Percentiles rank a stretch among this genome's conserved stretches.
phyloP scores from a whole-genome alignment of 148 eudicot genomes.

The Rhododendron vialii region DNA sequence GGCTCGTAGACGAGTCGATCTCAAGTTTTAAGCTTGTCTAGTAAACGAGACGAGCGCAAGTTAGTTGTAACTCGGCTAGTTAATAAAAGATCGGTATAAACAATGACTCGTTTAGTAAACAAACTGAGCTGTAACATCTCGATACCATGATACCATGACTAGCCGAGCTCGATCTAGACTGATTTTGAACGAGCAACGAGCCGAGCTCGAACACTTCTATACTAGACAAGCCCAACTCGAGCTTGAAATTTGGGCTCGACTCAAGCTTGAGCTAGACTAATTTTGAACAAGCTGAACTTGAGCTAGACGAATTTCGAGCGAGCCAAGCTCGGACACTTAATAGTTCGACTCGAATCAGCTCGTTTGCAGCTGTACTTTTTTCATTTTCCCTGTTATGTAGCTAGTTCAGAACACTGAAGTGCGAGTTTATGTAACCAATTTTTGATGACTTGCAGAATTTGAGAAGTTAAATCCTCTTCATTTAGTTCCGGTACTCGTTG shows the following conservation, averaged over 20 bases:
- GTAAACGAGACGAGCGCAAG: neutral
- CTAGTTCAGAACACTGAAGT: neutral
- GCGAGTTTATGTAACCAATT: neutral
- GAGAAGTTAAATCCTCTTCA: slow-evolving; percentile 56
- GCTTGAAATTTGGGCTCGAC: neutral
- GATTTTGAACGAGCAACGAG: neutral
- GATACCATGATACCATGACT: neutral
- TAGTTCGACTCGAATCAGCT: neutral
- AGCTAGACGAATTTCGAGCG: neutral
- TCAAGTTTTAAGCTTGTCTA: neutral
- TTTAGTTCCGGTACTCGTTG: slow-evolving; percentile 57
- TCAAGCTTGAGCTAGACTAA: neutral
- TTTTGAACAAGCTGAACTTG: neutral
- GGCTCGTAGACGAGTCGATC: neutral
- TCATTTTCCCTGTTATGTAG: neutral
- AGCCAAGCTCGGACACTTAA: neutral
- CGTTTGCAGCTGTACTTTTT: neutral
- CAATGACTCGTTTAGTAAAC: neutral
- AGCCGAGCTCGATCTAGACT: too few relatives aligned
- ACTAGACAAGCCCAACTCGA: neutral
- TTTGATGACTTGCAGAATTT: slow-evolving; percentile 40
- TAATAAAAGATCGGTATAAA: neutral
- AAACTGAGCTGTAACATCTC: neutral
- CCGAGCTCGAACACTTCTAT: neutral
- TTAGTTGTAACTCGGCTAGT: neutral